Conservation (phyloP, 306 rosid species). For the Arachis hypogaea region DNA sequence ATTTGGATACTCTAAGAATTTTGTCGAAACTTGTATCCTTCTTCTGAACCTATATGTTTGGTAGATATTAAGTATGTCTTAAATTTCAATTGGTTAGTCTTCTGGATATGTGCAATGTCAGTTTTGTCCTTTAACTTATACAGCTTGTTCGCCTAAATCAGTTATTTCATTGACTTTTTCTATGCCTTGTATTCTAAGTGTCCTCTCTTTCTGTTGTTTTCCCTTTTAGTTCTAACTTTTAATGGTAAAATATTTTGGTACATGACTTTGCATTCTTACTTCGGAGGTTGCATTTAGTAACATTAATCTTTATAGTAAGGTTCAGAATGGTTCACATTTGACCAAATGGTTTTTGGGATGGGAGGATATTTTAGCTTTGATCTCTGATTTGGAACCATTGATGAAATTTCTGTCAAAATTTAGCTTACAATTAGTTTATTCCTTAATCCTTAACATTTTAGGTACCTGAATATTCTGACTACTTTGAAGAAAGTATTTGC, state of each 20-base stretch:
- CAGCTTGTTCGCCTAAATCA: conserved; percentile 20
- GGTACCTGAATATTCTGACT: conserved; percentile 91
- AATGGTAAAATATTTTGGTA: conserved; percentile 1
- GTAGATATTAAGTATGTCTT: neutral
- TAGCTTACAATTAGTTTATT: conserved; percentile 38
- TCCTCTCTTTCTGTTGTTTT: neutral
- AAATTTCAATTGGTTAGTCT: conserved; percentile 13
- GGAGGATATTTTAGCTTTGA: conserved; percentile 5
- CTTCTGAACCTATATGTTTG: conserved; percentile 21
- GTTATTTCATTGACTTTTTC: conserved; percentile 19
- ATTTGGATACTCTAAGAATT: conserved; percentile 74
- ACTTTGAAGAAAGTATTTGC: conserved; percentile 91
- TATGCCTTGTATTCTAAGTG: neutral
- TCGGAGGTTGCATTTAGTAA: conserved; percentile 9
- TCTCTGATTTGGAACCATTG: neutral
- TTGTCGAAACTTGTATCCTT: conserved; percentile 88
- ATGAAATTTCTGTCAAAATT: neutral
- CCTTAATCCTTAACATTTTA: conserved; percentile 48
- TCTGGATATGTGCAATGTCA: neutral
- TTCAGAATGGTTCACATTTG: conserved; percentile 12
- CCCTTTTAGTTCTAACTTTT: conserved; percentile 33
- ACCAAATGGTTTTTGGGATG: conserved; percentile 17
- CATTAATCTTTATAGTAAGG: neutral
- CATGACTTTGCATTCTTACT: conserved; percentile 12
- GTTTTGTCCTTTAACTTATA: conserved; percentile 2